phyloP scores from a whole-genome alignment of 2,329 filamentous ascomycete species.

The Salinomyces thailandicus region DNA sequence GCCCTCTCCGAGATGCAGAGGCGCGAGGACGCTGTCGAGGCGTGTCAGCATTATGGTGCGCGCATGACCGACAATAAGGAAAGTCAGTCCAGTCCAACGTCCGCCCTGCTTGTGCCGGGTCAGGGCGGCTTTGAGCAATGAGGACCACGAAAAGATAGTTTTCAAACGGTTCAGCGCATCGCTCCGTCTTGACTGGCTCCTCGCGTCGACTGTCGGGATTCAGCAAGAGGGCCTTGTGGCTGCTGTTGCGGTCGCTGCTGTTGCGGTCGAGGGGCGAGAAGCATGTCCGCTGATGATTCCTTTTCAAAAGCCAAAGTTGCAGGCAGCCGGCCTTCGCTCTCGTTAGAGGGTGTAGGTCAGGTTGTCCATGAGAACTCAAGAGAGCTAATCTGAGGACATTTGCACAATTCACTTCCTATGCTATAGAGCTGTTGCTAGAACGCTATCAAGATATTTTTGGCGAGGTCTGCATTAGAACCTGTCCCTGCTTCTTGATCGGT shows the following conservation, averaged over 20 bases:
- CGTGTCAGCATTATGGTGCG: conserved; percentile 17
- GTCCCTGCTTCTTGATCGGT: conserved; percentile 48
- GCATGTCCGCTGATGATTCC: conserved; percentile 22
- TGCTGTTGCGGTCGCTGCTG: too few species aligned
- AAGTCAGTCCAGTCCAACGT: conserved; percentile 10
- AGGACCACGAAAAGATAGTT: conserved; percentile 26
- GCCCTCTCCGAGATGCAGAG: neutral
- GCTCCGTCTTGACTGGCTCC: conserved; percentile 20
- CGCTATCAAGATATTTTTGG: conserved; percentile 6
- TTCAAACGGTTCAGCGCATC: conserved; percentile 28
- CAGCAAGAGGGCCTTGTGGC: too few species aligned
- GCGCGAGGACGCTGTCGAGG: conserved; percentile 2
- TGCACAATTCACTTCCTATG: conserved; percentile 5
- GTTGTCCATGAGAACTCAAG: conserved; percentile 23
- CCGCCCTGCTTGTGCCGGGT: conserved; percentile 3
- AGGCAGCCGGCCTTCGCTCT: conserved; percentile 15
- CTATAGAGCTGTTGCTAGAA: conserved; percentile 8
- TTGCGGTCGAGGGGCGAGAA: conserved; percentile 6
- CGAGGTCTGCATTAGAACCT: conserved; percentile 30
- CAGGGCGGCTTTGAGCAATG: conserved; percentile 13
- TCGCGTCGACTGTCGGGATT: too few species aligned
- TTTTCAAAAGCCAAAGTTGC: conserved; percentile 25
- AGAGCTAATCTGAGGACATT: conserved; percentile 27
- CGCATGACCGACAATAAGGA: conserved; percentile 16
- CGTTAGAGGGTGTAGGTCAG: conserved; percentile 10